Evolutionary conservation across 2,329 filamentous ascomycete genomes (phyloP).

Genomic region (Fusarium hostae): DNA sequence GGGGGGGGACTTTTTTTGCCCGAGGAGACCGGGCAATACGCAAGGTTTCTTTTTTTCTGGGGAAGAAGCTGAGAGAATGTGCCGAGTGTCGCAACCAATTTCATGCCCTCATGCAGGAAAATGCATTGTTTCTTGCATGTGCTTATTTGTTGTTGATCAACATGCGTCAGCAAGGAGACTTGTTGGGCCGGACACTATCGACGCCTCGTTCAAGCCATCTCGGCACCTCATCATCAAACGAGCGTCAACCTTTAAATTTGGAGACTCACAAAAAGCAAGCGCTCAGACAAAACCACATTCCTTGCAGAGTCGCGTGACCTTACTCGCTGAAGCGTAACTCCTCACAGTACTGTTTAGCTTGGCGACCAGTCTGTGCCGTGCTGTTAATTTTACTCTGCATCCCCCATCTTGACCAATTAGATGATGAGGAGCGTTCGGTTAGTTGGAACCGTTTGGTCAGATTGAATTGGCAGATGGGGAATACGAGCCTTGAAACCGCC

Average conservation of each 20-base stretch:
- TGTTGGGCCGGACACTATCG: background rate
- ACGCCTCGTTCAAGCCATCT: background rate
- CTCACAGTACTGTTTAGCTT: background rate
- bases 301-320: background rate
- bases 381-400: background rate
- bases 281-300: background rate
- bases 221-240: background rate
- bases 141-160: background rate
- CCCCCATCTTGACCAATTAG: background rate
- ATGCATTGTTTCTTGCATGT: background rate
- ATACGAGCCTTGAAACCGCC: slow-evolving; percentile 32
- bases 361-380: background rate
- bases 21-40: background rate
- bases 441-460: slow-evolving; percentile 13
- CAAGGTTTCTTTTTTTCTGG: slow-evolving; percentile 12
- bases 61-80: slow-evolving; percentile 2
- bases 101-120: background rate
- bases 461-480: background rate
- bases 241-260: background rate
- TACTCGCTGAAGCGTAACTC: background rate
- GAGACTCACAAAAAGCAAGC: background rate
- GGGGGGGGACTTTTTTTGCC: background rate
- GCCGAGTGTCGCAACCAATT: background rate
- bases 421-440: background rate
- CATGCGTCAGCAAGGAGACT: background rate